Conservation (phyloP, 2,329 filamentous ascomycete genomes). For the Colletotrichum liaoningense region DNA sequence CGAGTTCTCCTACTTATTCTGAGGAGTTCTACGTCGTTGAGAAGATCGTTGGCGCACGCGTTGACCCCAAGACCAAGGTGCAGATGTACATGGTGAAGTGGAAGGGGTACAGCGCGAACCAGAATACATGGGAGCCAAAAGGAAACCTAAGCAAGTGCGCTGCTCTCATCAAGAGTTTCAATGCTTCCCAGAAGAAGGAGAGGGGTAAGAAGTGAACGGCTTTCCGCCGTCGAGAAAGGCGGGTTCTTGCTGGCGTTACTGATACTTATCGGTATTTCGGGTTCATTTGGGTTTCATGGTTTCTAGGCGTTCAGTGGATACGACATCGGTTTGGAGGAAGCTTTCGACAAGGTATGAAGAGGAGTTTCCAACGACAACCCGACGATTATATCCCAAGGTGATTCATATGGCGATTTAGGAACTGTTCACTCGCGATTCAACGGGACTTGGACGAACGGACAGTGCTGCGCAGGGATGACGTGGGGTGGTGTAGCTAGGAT, state of each 20-base stretch:
- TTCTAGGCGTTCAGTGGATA: neutral
- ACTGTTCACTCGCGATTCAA: neutral
- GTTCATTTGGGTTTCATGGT: neutral
- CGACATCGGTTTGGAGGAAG: no score
- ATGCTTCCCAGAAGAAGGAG: conserved; percentile 7
- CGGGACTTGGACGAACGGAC: neutral
- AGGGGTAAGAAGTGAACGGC: neutral
- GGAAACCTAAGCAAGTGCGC: conserved; percentile 54
- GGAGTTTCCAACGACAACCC: neutral
- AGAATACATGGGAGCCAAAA: conserved; percentile 67
- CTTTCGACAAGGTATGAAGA: neutral
- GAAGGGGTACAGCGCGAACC: conserved; percentile 55
- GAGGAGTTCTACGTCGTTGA: conserved; percentile 60
- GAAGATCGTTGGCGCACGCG: conserved; percentile 53
- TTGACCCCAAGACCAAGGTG: conserved; percentile 50
- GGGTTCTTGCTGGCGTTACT: neutral
- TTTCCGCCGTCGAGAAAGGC: neutral
- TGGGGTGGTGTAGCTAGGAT: neutral
- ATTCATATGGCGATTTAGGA: neutral
- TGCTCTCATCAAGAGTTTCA: conserved; percentile 41
- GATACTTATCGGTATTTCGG: neutral
- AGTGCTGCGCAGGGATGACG: neutral
- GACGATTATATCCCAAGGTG: neutral
- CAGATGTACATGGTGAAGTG: conserved; percentile 64
- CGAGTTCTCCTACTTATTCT: neutral